A percentile compares a stretch with the other conserved stretches of the same genome.
phyloP scores from a whole-genome alignment of 202 grass and related monocot species.

The Cymbopogon flexuosus region DNA sequence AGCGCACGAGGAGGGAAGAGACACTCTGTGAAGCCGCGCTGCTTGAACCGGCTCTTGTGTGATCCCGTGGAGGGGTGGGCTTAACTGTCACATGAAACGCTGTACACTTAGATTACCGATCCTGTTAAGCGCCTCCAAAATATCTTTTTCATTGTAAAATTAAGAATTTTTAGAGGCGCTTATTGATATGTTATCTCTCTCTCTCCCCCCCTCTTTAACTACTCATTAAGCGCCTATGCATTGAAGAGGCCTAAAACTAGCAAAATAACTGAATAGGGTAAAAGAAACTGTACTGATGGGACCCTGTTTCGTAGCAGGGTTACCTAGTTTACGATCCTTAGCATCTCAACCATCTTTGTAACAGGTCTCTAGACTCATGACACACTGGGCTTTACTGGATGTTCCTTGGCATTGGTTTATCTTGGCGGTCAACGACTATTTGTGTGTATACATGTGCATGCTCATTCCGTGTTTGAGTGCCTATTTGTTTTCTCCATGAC shows the following conservation, averaged over 20 bases:
- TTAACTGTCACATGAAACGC: too few relatives aligned
- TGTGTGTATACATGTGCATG: neutral
- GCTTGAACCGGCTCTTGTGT: too few relatives aligned
- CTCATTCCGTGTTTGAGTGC: neutral
- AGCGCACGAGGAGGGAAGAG: too few relatives aligned
- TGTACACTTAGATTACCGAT: too few relatives aligned
- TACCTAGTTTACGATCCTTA: neutral
- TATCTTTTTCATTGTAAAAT: too few relatives aligned
- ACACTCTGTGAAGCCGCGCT: too few relatives aligned
- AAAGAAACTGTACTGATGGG: neutral
- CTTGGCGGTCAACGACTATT: neutral
- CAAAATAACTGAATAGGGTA: neutral
- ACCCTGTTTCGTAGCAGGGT: neutral
- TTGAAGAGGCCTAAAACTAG: neutral
- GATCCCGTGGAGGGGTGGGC: too few relatives aligned
- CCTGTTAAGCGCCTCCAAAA: too few relatives aligned
- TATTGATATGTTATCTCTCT: too few relatives aligned
- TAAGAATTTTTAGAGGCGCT: too few relatives aligned
- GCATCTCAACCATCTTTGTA: neutral
- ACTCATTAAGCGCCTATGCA: too few relatives aligned
- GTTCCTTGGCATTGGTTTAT: neutral
- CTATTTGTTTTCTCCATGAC: neutral
- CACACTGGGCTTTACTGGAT: neutral
- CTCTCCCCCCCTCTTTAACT: too few relatives aligned
- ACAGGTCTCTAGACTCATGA: neutral